Base-by-base conservation (phyloP, 768 basidiomycete genomes). In the Lactarius tabidus region DNA sequence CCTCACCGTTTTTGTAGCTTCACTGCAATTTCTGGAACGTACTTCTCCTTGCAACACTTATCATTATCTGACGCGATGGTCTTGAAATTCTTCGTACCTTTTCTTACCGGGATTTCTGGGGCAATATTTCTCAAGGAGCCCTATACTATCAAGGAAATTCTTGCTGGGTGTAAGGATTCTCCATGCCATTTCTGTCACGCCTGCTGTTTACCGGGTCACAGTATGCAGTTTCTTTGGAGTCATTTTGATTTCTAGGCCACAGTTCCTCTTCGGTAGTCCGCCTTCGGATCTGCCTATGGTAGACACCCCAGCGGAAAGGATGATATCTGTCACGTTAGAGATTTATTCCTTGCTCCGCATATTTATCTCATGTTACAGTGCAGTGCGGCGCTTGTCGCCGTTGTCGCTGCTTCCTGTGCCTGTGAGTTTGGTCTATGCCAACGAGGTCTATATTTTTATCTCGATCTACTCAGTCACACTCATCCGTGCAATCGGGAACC, bases 21-120 rank as follows among this genome's bases (percentile, higher is more conserved):
- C 73, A 81, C 91, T 59, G 88, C 87, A 5, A 75, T 92, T 7
- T 85, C 84, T 63, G 85, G 86, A 18, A 76, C 84, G n/a, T 90
- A 89, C 72, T 88, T 84, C 70, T 85, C 89, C 1, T 76, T 93
- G 14, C 80, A 85, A 73, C 90, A 88, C 74, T 80, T 94, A 5
- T 88, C 89, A 0, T 78, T 95, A 0, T 88, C 89, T 1, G 93
- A 95, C 72, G 84, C 90, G 0, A 87, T 85, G 0, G 88, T 90
- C 6, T 76, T 96, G 55, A 85, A 86, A 0, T 95, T 93, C 77
- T 77, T 95, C 5, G 74, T 82, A 0, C 93, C 93, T 0, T 81
- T 87, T 59, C 79, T 79, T 45, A 88, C 86, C 0, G 85, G 84
- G 0, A 72, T 90, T 9, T 76, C 85, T 7, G 91, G 85, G 4